These are phyloP conservation scores for Gracilaria domingensis DNA, from an alignment of 23 red algal species.

Conservation along the genomic window DNA sequence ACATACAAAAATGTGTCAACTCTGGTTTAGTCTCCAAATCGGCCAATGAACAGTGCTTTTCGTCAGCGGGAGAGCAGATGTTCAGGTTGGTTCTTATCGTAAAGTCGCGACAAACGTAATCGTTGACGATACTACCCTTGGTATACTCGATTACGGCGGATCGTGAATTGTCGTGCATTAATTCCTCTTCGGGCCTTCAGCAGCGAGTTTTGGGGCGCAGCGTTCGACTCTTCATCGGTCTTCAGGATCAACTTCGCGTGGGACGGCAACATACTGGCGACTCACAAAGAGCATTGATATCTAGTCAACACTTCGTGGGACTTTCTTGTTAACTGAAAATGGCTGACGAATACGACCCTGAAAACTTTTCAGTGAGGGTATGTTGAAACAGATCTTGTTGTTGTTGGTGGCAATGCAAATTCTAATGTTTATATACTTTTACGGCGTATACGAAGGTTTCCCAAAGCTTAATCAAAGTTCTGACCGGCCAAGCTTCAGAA, in stretches of 20 bases:
- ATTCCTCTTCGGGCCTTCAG: background rate
- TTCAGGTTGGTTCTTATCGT: too few relatives aligned
- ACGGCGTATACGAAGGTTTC: constrained; percentile 28
- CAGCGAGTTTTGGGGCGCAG: background rate
- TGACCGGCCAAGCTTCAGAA: constrained; percentile 61
- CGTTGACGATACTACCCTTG: background rate
- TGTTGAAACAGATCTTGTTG: background rate
- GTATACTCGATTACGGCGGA: background rate
- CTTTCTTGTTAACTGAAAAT: background rate
- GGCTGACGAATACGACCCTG: constrained; percentile 71
- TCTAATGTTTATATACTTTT: background rate
- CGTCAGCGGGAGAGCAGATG: too few relatives aligned
- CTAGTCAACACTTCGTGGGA: background rate
- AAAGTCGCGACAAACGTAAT: too few relatives aligned
- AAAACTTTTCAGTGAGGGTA: constrained; percentile 68
- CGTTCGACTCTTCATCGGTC: background rate
- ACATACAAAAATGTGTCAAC: too few relatives aligned
- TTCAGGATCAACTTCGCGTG: background rate
- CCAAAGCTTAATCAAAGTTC: constrained; percentile 53
- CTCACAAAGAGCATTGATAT: too few relatives aligned
- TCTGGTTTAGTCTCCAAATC: too few relatives aligned
- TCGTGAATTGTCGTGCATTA: background rate
- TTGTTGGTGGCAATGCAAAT: background rate
- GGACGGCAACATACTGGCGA: background rate
- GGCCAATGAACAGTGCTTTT: too few relatives aligned